phyloP scores from a whole-genome alignment of 106 monocot species.

The Apostasia ramifera region DNA sequence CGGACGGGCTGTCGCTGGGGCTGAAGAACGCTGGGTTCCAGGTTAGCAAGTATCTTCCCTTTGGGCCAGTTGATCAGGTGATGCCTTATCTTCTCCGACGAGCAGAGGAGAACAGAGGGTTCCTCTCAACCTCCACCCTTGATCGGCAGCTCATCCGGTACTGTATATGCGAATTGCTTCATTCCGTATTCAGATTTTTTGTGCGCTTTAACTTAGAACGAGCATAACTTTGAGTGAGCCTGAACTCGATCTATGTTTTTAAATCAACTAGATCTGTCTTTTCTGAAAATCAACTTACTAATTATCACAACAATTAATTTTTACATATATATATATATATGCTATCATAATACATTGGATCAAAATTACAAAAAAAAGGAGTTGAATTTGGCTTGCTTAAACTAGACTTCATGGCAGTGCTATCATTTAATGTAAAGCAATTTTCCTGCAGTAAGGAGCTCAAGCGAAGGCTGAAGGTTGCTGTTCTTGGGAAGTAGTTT shows the following conservation, averaged over 20 bases:
- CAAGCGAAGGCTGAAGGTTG: slow-evolving; percentile 17
- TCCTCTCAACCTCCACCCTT: slow-evolving; percentile 59
- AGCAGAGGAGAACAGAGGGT: slow-evolving; percentile 89
- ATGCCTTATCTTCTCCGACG: slow-evolving; percentile 85
- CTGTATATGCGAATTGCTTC: background rate
- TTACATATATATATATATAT: no score
- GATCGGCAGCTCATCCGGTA: slow-evolving; percentile 70
- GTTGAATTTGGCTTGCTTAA: background rate
- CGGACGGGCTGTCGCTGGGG: slow-evolving; percentile 68
- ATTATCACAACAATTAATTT: no score
- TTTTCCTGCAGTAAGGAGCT: slow-evolving; percentile 27
- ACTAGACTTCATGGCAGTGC: background rate
- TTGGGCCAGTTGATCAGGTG: slow-evolving; percentile 80
- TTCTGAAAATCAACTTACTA: background rate
- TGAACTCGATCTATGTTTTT: no score
- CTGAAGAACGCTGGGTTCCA: slow-evolving; percentile 78
- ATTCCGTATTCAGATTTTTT: background rate
- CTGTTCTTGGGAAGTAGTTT: slow-evolving; percentile 7
- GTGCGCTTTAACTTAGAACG: background rate
- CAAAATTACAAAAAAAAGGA: background rate
- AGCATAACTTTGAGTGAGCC: no score
- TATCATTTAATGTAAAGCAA: background rate
- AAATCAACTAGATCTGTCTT: no score
- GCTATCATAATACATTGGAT: no score
- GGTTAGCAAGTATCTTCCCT: slow-evolving; percentile 91